phyloP scores from a whole-genome alignment of 2,329 filamentous ascomycete species.

The Fusarium musae region DNA sequence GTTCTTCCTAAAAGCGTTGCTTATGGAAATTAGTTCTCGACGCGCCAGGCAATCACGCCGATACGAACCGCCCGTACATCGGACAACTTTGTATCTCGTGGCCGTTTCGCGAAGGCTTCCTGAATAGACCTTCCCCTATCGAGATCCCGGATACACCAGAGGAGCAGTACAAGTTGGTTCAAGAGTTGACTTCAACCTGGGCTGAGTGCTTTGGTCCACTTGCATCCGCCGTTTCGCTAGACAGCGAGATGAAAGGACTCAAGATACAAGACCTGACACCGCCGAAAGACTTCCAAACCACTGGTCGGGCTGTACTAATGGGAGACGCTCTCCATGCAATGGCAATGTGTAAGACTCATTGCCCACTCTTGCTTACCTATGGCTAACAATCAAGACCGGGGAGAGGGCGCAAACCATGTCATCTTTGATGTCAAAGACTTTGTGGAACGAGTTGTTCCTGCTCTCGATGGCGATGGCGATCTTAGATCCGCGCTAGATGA shows the following conservation, averaged over 20 bases:
- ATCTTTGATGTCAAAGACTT: slow-evolving; percentile 63
- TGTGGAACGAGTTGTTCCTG: slow-evolving; percentile 46
- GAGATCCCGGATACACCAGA: slow-evolving; percentile 54
- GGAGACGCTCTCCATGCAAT: slow-evolving; percentile 68
- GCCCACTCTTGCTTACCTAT: rapidly evolving
- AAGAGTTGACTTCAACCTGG: slow-evolving; percentile 57
- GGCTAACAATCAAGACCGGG: slow-evolving; percentile 55
- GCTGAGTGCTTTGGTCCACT: slow-evolving; percentile 60
- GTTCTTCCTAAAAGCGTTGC: rapidly evolving
- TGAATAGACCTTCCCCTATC: slow-evolving; percentile 46
- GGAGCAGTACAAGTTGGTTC: slow-evolving; percentile 56
- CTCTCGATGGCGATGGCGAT: neutral
- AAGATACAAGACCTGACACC: slow-evolving; percentile 62
- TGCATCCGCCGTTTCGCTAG: slow-evolving; percentile 53
- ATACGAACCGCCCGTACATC: slow-evolving; percentile 51
- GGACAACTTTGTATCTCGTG: slow-evolving; percentile 65
- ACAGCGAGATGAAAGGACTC: slow-evolving; percentile 57
- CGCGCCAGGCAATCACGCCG: slow-evolving; percentile 55
- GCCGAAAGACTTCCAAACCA: slow-evolving; percentile 48
- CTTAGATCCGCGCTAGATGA: slow-evolving; percentile 47
- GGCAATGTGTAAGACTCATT: slow-evolving; percentile 64
- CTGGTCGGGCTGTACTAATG: slow-evolving; percentile 58
- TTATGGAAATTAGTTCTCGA: slow-evolving; percentile 55
- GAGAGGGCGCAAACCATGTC: slow-evolving; percentile 68
- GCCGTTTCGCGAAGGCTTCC: slow-evolving; percentile 54